Conservation (phyloP, 371 early-diverging fungal species). For the Circinella umbellata region DNA sequence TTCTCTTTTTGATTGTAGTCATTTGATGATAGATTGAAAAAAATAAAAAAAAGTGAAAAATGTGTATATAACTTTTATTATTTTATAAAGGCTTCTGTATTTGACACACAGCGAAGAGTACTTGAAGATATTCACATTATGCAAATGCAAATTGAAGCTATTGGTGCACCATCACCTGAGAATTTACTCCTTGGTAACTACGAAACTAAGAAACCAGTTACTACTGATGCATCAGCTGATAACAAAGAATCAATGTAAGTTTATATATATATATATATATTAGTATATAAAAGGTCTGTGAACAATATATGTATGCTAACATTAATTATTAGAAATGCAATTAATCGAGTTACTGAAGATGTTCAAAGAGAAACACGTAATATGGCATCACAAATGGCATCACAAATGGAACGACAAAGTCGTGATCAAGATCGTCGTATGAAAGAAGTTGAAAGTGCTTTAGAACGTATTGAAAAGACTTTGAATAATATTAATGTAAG, state of each 20-base stretch:
- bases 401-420: conserved; percentile 23
- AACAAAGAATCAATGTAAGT: conserved; percentile 26
- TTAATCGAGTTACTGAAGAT: conserved; percentile 20
- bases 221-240: background rate
- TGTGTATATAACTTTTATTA: background rate
- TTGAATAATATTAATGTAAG: conserved; percentile 41
- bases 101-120: conserved; percentile 71
- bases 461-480: conserved; percentile 30
- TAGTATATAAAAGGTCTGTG: background rate
- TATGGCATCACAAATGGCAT: conserved; percentile 21
- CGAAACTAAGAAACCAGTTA: conserved; percentile 10
- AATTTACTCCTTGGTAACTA: conserved; percentile 32
- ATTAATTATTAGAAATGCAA: background rate
- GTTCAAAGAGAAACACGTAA: conserved; percentile 19
- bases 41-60: too few species aligned
- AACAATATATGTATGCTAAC: background rate
- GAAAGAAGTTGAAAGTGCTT: conserved; percentile 26
- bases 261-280: background rate
- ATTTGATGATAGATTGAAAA: too few species aligned
- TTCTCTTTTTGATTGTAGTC: too few species aligned
- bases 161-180: conserved; percentile 56
- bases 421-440: conserved; percentile 38
- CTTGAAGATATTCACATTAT: conserved; percentile 68
- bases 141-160: conserved; percentile 60
- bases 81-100: conserved; percentile 37